Percentiles rank a stretch among this genome's conserved stretches.
Conservation (phyloP, 192 early-diverging fungal species). For the Coemansia sp. region DNA sequence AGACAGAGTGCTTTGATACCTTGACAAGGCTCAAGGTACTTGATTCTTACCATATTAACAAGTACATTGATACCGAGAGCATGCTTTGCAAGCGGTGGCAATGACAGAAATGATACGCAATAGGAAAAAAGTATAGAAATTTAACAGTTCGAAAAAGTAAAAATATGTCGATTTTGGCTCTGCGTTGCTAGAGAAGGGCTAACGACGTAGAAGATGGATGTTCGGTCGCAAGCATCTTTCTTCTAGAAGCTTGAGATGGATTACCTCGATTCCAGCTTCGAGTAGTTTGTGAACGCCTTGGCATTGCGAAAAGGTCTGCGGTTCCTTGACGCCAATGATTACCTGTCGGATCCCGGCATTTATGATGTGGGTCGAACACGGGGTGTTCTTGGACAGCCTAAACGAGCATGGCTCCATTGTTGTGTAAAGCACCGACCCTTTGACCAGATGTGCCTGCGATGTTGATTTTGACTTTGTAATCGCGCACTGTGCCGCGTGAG, state of each 20-base stretch:
- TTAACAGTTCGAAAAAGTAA: neutral
- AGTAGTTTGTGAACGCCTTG: conserved; percentile 67
- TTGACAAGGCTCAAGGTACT: conserved; percentile 18
- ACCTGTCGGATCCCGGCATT: conserved; percentile 65
- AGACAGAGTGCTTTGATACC: conserved; percentile 20
- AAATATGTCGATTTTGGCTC: neutral
- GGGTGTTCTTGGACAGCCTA: conserved; percentile 78
- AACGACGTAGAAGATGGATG: conserved; percentile 55
- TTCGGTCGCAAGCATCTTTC: conserved; percentile 75
- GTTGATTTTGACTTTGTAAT: conserved; percentile 68
- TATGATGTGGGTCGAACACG: conserved; percentile 73
- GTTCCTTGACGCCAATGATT: conserved; percentile 91
- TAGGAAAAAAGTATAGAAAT: neutral
- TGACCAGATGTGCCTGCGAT: conserved; percentile 21
- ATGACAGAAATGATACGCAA: neutral
- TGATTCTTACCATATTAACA: conserved; percentile 31
- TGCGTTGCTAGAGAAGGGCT: neutral
- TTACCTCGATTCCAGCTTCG: conserved; percentile 74
- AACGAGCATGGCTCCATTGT: conserved; percentile 98
- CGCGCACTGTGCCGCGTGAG: conserved; percentile 92
- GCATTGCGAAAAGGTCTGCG: conserved; percentile 80
- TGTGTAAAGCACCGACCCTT: conserved; percentile 77
- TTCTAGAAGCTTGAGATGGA: conserved; percentile 71
- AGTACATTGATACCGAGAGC: conserved; percentile 28
- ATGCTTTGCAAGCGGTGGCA: conserved; percentile 26